These are phyloP conservation scores for Schizophyllum commune DNA, from an alignment of 1,284 basidiomycete genomes.

Conservation along the genomic window DNA sequence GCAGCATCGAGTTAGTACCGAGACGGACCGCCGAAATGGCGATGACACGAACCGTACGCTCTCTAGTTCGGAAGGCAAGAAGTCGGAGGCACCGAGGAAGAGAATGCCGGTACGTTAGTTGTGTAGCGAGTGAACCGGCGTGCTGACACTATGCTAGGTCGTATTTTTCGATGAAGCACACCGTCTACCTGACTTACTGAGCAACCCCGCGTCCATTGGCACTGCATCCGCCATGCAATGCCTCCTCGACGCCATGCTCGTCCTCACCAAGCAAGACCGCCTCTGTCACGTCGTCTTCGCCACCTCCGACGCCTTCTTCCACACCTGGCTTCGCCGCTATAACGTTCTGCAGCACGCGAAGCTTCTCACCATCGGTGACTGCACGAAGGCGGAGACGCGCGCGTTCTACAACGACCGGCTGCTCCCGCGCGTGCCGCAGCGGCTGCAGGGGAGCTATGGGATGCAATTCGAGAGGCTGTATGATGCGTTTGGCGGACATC, in stretches of 20 bases:
- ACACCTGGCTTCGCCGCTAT: conserved; percentile 69
- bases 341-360: conserved; percentile 78
- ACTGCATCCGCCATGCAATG: conserved; percentile 75
- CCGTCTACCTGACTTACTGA: conserved; percentile 46
- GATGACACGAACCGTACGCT: neutral
- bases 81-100: conserved; percentile 36
- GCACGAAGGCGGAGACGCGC: conserved; percentile 60
- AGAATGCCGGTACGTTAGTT: conserved; percentile 50
- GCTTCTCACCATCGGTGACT: conserved; percentile 71
- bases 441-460: conserved; percentile 27
- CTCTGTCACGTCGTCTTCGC: conserved; percentile 79
- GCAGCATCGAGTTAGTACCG: no score
- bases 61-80: neutral
- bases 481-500: conserved; percentile 73
- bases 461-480: conserved; percentile 68
- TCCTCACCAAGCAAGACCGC: conserved; percentile 77
- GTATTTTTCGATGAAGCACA: conserved; percentile 81
- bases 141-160: conserved; percentile 26
- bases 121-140: neutral
- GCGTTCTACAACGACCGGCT: conserved; percentile 58
- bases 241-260: conserved; percentile 75
- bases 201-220: conserved; percentile 63
- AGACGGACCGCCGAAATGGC: neutral
- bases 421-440: conserved; percentile 53
- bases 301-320: conserved; percentile 79